Base-by-base conservation (phyloP, 2,329 filamentous ascomycete genomes). In the Ceratocystiopsis sp. region DNA sequence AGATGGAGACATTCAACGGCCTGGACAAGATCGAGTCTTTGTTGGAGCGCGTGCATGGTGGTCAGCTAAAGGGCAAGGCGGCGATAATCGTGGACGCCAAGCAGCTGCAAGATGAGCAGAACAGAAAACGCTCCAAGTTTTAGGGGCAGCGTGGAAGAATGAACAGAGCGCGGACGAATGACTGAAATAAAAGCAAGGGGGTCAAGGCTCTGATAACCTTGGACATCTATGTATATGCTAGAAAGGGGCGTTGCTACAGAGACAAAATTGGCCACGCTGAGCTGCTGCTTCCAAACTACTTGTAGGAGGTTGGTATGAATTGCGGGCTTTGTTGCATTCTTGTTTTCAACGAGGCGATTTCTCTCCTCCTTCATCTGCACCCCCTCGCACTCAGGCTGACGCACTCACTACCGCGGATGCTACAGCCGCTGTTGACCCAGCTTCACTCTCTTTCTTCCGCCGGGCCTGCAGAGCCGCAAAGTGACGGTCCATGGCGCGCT, bases 11-110 rank as follows among this genome's bases (percentile, higher is more conserved):
- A 1, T 75, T 75, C 45, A 47, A 68, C 3, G 70, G 71, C 0
- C 51, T 77, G 15, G 60, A 68, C 3, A 64, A 67, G 47, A 64
- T 76, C 14, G 62, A 61, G 4, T 63, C 71, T 35, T 52, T 75
- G 47, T 52, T 71, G 4, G 59, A 67, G 32, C 51, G 69, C 43
- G 66, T 71, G 2, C 60, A 69, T 42, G 62, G 63, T 9, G 71
- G 71, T 0, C 67, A 67, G 56, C 63, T 74, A 51, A 61, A 65
- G 48, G 69, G 72, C 1, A 74, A 77, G 53, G 70, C 58, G 0
- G 62, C 71, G 18, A 62, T 74, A 29, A 51, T 75, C 12, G 62
- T 75, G 13, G 69, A 73, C 48, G 50, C 58, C 18, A 58, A 62
- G 37, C 58, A 61, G 45, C 44, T 59, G n/a, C 44, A 55, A 40